Base-by-base conservation (phyloP, 2,329 filamentous ascomycete genomes). In the Trichocomaceae sp. region DNA sequence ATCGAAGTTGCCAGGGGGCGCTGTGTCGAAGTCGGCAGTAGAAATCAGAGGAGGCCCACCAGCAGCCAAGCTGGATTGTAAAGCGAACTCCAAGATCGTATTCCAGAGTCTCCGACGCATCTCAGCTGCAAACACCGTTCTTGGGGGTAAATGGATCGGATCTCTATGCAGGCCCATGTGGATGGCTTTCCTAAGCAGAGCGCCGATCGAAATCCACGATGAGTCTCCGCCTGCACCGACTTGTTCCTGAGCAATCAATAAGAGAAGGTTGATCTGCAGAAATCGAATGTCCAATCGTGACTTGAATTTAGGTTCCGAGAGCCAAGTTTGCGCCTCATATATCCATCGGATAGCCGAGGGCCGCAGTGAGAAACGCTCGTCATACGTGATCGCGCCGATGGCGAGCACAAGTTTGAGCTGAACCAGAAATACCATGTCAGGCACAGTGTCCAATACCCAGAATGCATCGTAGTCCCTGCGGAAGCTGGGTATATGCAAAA, bases 371-470 rank as follows among this genome's bases (percentile, higher is more conserved):
- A 80, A 83, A 0, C 66, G 57, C 0, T 78, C 72, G 50, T 84
- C 79, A 54, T 80, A 76, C 0, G 71, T 69, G 2, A 70, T 63
- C 0, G 80, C 74, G 0, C 82, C 83, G 17, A 85, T 76, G 0
- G 83, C 80, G 3, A 85, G 65, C 0, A 84, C 74, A 0, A 85
- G 67, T 59, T 84, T 83, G 2, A 84, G 58, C 46, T 81, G 81
- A 13, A 83, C 71, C 1, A 82, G 48, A 49, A 83, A 83, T 0
- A 66, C 69, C 1, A 65, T 67, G 41, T 76, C 72, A 0, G 69
- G 62, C 1, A 65, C 55, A 0, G 56, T 31, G 6, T 23, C 26
- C 1, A 35, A 45, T 9, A 51, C 37, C 81, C 81, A 85, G 0
- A 81, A 59, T 0, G 72, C 70, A 22, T 81, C 77, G 58, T 83